Evolutionary conservation across 805 yeast genomes (phyloP), one percentile per base, ranked within the genome.

Genomic region (Saccharomycopsis javanensis): DNA sequence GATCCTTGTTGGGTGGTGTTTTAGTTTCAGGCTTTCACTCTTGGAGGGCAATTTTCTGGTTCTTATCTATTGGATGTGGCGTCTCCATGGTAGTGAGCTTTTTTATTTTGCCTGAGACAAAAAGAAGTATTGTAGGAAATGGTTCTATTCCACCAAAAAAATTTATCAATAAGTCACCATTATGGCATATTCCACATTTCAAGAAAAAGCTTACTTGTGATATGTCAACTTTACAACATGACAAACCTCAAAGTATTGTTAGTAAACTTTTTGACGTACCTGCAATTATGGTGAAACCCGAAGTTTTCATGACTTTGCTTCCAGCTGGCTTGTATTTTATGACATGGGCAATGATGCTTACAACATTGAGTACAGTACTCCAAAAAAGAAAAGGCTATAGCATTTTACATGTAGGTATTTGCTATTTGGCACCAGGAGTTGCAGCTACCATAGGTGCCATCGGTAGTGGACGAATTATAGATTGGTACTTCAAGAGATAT

Each of bases 41-140:
- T 18, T 89, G 96, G 96, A 75, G 91, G 63, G 80, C 89, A 0
- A 79, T 84, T n/a, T 86, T 86, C 64, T 81, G 88, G 81, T 86
- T 89, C 61, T 69, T 86, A 54, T 81, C 86, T 1, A 82, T 85
- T 28, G 81, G 85, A 8, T 79, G 85, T 31, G 84, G 84, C 3
- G 58, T 68, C 1, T 72, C 80, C 2, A 60, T 76, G 0, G 0
- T 71, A 0, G 20, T 69, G 0, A 69, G 74, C 1, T 57, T 71
- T 2, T 38, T 76, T 2, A 57, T 75, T 3, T 68, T 89, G 16
- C 95, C 96, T 0, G 96, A 90, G 66, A 90, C 96, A 0, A 78
- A 79, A 42, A 74, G 96, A 57, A 69, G 78, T 5, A 67, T 86
- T 6, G 92, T 82, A 1, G 96, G 95, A 0, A 87, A 88, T 67